Evolutionary conservation across 495 filamentous ascomycete genomes (phyloP), one percentile per base, ranked within the genome.

Genomic region (Penicillium argentinense): DNA sequence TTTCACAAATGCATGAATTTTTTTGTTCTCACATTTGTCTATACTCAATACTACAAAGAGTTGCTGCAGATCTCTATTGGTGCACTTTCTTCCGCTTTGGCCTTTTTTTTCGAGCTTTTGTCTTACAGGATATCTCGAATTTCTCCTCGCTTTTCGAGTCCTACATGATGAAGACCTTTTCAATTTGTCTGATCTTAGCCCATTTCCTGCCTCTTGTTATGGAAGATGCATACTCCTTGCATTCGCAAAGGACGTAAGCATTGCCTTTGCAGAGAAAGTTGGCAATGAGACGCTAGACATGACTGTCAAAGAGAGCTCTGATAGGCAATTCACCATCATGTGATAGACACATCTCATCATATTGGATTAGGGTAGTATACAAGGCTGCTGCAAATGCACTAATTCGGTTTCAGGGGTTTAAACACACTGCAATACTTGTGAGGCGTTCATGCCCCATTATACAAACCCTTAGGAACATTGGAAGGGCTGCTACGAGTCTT

Each of bases 301-400:
- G 71, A 73, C 40, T 63, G 52, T 56, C 68, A 73, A 75, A 75
- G 71, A 75, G 71, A 75, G 71, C 71, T 70, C 71, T 73, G 71
- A 75, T 71, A 58, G 66, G 58, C 33, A 9, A 16, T 19, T 13
- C 16, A n/a, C n/a, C 28, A 9, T 13, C 30, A 11, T 3, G 4
- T 9, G 13, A 26, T 26, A 26, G 25, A 26, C 5, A 26, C 11
- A 26, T 26, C 11, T 5, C 5, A 5, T 5, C 25, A 26, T 11
- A 26, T 11, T 11, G 5, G 25, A 26, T 26, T 26, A 5, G 5
- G 25, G 25, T 5, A 5, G 25, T 26, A n/a, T n/a, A n/a, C n/a
- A n/a, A n/a, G n/a, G n/a, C n/a, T n/a, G n/a, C n/a, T n/a, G n/a
- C n/a, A n/a, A n/a, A n/a, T n/a, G n/a, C n/a, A n/a, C n/a, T n/a